These are phyloP conservation scores for Hypocrella siamensis DNA, from an alignment of 2,329 filamentous ascomycete genomes.

Conservation along the genomic window DNA sequence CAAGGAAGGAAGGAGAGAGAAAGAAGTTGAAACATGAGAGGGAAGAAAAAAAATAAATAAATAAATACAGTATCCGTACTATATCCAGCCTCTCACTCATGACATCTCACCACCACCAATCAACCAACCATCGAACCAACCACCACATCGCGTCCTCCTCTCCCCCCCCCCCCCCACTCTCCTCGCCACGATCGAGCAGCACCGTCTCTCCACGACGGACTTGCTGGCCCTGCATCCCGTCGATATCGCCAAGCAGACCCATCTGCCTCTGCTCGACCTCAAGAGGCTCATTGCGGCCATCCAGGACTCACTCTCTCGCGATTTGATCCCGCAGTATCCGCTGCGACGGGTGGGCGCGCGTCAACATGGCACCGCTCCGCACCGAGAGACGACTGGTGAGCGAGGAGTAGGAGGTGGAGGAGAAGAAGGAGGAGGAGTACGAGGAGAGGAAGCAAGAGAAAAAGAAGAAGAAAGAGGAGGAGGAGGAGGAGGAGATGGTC, in stretches of 20 bases:
- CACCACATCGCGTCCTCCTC: constrained; percentile 70
- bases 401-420: too few species aligned
- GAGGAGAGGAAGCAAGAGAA: too few species aligned
- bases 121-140: constrained; percentile 69
- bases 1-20: too few species aligned
- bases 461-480: too few species aligned
- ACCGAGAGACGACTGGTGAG: not conserved
- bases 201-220: constrained; percentile 64
- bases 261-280: constrained; percentile 66
- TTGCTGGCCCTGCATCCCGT: constrained; percentile 69
- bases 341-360: constrained; percentile 4
- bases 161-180: constrained; percentile 56
- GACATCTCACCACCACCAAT: not conserved
- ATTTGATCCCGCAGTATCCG: constrained; percentile 25
- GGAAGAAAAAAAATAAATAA: too few species aligned
- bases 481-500: not conserved
- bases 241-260: constrained; percentile 75
- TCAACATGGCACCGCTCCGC: not conserved
- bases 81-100: too few species aligned
- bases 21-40: too few species aligned
- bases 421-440: too few species aligned
- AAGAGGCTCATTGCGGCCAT: constrained; percentile 56
- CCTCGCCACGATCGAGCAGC: constrained; percentile 63
- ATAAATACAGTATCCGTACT: too few species aligned
- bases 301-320: constrained; percentile 47